Base-by-base conservation (phyloP, 345 rosid genomes). In the Linum usitatissimum region DNA sequence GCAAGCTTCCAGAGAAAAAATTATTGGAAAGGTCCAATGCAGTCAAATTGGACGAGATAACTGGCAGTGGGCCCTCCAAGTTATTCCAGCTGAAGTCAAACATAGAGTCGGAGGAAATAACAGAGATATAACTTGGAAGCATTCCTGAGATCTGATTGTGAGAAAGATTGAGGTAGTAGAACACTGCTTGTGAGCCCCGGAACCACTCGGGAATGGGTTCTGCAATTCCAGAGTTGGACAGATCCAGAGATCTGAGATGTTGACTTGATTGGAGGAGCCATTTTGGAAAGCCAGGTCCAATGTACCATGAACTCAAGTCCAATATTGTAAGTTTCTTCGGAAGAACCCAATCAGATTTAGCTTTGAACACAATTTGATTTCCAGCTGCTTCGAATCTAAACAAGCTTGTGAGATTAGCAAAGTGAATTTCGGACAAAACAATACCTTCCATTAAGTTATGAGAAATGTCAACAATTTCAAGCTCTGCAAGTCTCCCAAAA, bases 261-360 rank as follows among this genome's bases (percentile, higher is more conserved):
- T 15, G 66, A n/a, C 72, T 79, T n/a, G 56, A 19, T 36, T 2
- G 69, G 45, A 80, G 53, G 45, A 80, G 53, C 81, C 78, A 80
- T 0, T 6, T 9, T 0, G 79, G 81, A 38, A 81, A 81, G 7
- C 2, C 9, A 17, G 75, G 73, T 7, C 82, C 80, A 13, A 72
- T 9, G 28, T 51, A 30, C 62, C 76, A 68, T 14, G 74, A 75
- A 0, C 21, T 7, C 31, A 80, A 4, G 0, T 9, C 6, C 20
- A 80, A 18, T 3, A 0, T 0, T 5, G 18, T 9, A 14, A 77
- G 62, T 31, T 68, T 70, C 18, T 71, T 77, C 23, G 78, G 75
- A 28, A 71, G 78, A 38, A 59, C 3, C 77, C 79, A 80, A 9
- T 69, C 53, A 9, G 55, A 3, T 4, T 61, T 64, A 10, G 74